These are phyloP conservation scores for Buxus sempervirens DNA, from an alignment of 164 flowering plant species.

Conservation along the genomic window DNA sequence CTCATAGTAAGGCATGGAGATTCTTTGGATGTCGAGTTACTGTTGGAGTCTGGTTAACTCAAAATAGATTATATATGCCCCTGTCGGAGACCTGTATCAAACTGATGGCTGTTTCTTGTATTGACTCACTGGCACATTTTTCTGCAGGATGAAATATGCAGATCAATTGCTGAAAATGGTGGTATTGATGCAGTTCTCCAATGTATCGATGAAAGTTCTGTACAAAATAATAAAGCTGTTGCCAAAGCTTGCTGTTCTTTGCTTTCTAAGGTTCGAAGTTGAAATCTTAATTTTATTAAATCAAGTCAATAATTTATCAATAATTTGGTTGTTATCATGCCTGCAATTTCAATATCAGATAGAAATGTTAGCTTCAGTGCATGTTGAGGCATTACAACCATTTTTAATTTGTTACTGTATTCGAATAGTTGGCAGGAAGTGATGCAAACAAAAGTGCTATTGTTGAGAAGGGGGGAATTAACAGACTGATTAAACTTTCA, in stretches of 20 bases:
- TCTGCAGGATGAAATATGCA: constrained; percentile 93
- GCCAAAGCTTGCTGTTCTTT: constrained; percentile 84
- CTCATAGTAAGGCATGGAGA: too few relatives aligned
- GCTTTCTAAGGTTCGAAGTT: constrained; percentile 60
- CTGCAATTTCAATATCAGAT: background rate
- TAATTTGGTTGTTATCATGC: background rate
- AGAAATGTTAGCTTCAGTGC: background rate
- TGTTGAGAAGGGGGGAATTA: constrained; percentile 70
- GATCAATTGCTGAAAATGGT: constrained; percentile 72
- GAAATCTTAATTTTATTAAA: background rate
- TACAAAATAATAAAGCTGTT: constrained; percentile 55
- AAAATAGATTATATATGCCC: background rate
- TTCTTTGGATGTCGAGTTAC: too few relatives aligned
- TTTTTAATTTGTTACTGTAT: constrained; percentile 9
- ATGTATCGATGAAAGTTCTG: constrained; percentile 78
- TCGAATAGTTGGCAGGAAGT: constrained; percentile 86
- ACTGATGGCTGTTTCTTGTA: background rate
- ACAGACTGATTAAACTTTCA: constrained; percentile 61
- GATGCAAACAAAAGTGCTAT: constrained; percentile 75
- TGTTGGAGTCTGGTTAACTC: background rate
- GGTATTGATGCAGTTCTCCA: constrained; percentile 78
- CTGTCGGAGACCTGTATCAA: background rate
- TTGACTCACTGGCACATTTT: constrained; percentile 7
- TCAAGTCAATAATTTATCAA: background rate
- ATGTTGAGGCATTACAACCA: constrained; percentile 7